Percentiles rank a stretch among this genome's conserved stretches.
phyloP scores from a whole-genome alignment of 1,284 basidiomycete species.

The Ustilago xerochloae region DNA sequence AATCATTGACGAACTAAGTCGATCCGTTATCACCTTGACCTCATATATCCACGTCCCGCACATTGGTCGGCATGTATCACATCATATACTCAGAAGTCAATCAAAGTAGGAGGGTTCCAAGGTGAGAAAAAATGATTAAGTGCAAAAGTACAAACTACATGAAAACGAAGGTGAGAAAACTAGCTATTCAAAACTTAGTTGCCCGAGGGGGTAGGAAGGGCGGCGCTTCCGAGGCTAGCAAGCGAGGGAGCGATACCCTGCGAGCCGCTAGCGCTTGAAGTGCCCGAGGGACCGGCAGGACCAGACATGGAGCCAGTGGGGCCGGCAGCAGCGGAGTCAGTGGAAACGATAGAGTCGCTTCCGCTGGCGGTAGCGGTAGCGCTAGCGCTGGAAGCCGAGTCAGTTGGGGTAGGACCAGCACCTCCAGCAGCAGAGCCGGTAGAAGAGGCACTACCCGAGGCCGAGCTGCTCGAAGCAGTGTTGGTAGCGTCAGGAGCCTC shows the following conservation, averaged over 20 bases:
- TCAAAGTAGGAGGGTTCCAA: conserved; percentile 1
- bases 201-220: conserved; percentile 7
- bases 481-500: conserved; percentile 38
- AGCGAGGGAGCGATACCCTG: conserved; percentile 2
- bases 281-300: neutral
- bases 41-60: too few relatives aligned
- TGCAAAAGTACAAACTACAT: neutral
- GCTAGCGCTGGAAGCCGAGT: neutral
- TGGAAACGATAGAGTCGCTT: conserved; percentile 23
- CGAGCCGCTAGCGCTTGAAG: neutral
- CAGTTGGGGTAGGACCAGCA: conserved; percentile 1
- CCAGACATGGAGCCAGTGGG: neutral
- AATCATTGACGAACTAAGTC: too few relatives aligned
- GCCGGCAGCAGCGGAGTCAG: neutral
- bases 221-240: conserved; percentile 8
- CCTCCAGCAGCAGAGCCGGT: neutral
- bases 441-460: neutral
- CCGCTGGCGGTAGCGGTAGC: conserved; percentile 12
- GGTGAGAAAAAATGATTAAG: neutral
- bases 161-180: neutral
- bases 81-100: neutral
- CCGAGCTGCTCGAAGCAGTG: conserved; percentile 3
- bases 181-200: conserved; percentile 3
- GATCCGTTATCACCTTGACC: too few relatives aligned
- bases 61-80: too few relatives aligned